A percentile compares a stretch with the other conserved stretches of the same genome.
phyloP scores from a whole-genome alignment of 805 yeast genomes.

The Ogataea neopini region DNA sequence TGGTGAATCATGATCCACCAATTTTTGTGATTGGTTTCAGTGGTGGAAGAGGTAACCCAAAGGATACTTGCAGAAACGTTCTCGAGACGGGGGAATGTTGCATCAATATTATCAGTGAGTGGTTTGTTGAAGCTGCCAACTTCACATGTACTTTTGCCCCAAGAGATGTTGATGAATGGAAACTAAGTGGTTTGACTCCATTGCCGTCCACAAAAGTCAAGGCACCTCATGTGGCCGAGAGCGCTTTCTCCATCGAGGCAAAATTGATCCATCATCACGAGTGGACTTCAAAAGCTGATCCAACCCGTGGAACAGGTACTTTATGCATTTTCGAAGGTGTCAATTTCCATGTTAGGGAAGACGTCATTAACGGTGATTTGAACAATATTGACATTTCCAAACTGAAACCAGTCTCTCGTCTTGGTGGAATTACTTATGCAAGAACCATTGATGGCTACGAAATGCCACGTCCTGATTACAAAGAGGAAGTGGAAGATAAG shows the following conservation, averaged over 20 bases:
- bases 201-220: conserved; percentile 44
- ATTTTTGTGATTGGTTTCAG: conserved; percentile 52
- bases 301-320: conserved; percentile 38
- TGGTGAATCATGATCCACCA: conserved; percentile 57
- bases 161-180: conserved; percentile 53
- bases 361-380: conserved; percentile 43
- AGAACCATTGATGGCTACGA: conserved; percentile 48
- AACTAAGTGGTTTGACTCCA: conserved; percentile 53
- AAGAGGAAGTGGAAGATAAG: conserved; percentile 18
- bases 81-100: conserved; percentile 54
- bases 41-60: conserved; percentile 39
- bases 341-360: conserved; percentile 58
- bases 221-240: conserved; percentile 60
- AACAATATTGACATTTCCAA: conserved; percentile 45
- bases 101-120: conserved; percentile 58
- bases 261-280: conserved; percentile 46
- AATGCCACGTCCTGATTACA: conserved; percentile 44
- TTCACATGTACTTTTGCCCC: conserved; percentile 50
- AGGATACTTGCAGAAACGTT: conserved; percentile 53
- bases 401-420: conserved; percentile 54
- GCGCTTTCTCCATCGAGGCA: conserved; percentile 60
- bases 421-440: conserved; percentile 53
- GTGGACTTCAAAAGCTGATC: conserved; percentile 43
- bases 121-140: conserved; percentile 68
- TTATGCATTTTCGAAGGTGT: conserved; percentile 54